These are phyloP conservation scores for Guyanaporus albipodus DNA, from an alignment of 768 basidiomycete genomes.

Conservation along the genomic window DNA sequence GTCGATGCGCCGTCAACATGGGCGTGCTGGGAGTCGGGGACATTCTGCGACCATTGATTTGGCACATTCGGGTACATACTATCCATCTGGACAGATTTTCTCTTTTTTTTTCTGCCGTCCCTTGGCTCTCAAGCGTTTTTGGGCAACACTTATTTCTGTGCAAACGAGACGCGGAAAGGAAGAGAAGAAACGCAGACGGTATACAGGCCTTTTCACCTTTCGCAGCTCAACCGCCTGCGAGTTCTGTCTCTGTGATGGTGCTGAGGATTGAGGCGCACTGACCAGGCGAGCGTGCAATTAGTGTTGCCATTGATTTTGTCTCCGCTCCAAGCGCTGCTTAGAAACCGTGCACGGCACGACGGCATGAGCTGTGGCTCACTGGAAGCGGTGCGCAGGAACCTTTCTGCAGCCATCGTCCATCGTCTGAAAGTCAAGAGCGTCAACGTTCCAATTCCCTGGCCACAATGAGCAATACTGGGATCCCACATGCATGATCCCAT, in stretches of 20 bases:
- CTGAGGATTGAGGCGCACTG: slow-evolving; percentile 35
- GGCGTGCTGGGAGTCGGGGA: slow-evolving; percentile 32
- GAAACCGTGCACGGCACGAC: slow-evolving; percentile 24
- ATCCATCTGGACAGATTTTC: slow-evolving; percentile 39
- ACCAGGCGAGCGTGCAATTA: slow-evolving; percentile 27
- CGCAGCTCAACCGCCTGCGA: slow-evolving; percentile 37
- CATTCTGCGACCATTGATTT: slow-evolving; percentile 39
- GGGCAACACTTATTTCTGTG: slow-evolving; percentile 44
- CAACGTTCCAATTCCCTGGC: neutral
- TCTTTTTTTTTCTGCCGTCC: slow-evolving; percentile 38
- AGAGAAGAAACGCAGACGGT: slow-evolving; percentile 36
- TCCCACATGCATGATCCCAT: neutral
- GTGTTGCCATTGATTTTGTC: slow-evolving; percentile 22
- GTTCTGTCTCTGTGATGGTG: slow-evolving; percentile 39
- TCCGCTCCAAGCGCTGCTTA: slow-evolving; percentile 26
- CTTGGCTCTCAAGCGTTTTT: slow-evolving; percentile 41
- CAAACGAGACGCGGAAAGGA: slow-evolving; percentile 36
- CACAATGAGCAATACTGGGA: neutral
- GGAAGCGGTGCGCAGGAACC: slow-evolving; percentile 22
- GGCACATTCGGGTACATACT: slow-evolving; percentile 46
- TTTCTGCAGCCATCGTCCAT: slow-evolving; percentile 22
- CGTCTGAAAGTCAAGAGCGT: slow-evolving; percentile 7
- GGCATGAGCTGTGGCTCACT: slow-evolving; percentile 17
- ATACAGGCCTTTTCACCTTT: slow-evolving; percentile 40
- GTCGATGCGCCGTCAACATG: slow-evolving; percentile 27